phyloP scores from a whole-genome alignment of 352 stramenopile genomes.

The Phytopythium boreale region DNA sequence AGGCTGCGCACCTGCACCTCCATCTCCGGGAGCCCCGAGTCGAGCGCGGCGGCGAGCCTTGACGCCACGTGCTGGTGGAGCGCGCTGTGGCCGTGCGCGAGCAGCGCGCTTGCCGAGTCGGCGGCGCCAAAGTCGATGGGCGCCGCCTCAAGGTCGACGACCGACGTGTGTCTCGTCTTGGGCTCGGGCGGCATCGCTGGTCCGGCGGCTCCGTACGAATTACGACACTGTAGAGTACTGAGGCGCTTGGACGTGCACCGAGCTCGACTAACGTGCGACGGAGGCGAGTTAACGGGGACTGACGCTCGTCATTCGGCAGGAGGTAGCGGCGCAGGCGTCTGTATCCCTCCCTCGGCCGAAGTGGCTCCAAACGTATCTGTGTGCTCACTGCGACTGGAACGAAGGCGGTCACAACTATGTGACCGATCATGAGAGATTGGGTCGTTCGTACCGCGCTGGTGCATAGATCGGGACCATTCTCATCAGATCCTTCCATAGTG shows the following conservation, averaged over 20 bases:
- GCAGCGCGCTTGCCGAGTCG: conserved; percentile 8
- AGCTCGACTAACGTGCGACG: no score
- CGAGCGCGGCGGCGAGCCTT: conserved; percentile 25
- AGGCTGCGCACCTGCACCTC: conserved; percentile 43
- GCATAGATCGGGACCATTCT: not conserved
- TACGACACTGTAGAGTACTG: no score
- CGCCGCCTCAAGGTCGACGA: conserved; percentile 3
- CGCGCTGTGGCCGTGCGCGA: conserved; percentile 22
- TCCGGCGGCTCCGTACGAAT: not conserved
- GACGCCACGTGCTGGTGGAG: conserved; percentile 27
- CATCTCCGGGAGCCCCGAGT: conserved; percentile 21
- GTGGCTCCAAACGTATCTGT: no score
- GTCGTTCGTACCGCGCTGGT: not conserved
- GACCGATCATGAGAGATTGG: not conserved
- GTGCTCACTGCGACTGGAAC: no score
- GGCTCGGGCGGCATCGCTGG: not conserved
- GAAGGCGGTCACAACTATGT: not conserved
- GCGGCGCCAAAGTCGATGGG: conserved; percentile 1
- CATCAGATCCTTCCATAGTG: not conserved
- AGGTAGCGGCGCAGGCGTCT: no score
- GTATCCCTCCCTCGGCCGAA: no score
- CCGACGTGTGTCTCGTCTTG: not conserved
- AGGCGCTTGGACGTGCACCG: no score
- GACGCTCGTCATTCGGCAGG: not conserved
- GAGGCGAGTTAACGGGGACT: not conserved